Conservation (phyloP, 768 basidiomycete genomes). For the Trametes coccinea region DNA sequence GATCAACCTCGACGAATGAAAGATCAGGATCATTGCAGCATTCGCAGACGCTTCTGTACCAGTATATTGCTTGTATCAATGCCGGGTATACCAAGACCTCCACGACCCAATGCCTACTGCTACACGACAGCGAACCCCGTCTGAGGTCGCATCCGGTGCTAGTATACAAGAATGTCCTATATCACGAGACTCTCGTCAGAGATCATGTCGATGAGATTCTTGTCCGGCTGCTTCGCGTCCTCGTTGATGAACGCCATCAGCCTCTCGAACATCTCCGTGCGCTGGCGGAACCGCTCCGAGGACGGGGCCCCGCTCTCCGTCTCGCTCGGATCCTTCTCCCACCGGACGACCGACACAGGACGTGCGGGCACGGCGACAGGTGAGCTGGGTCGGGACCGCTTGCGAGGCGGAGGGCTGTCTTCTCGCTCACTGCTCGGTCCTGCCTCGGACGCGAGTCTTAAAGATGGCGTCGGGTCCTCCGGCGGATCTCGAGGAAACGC, state of each 20-base stretch:
- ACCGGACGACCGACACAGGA: slow-evolving; percentile 4
- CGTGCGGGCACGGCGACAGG: neutral
- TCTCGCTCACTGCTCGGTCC: slow-evolving; percentile 29
- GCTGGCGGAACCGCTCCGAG: slow-evolving; percentile 56
- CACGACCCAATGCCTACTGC: neutral
- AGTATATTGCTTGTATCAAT: slow-evolving; percentile 8
- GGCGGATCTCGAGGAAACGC: slow-evolving; percentile 9
- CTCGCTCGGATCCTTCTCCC: slow-evolving; percentile 33
- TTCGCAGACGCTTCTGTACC: neutral
- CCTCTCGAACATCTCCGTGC: slow-evolving; percentile 69
- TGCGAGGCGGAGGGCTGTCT: slow-evolving; percentile 28
- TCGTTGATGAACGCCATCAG: slow-evolving; percentile 64
- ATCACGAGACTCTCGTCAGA: slow-evolving; percentile 33
- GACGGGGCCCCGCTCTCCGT: slow-evolving; percentile 34
- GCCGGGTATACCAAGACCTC: slow-evolving; percentile 1
- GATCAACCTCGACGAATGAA: slow-evolving; percentile 86
- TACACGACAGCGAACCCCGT: neutral
- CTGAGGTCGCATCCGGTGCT: neutral
- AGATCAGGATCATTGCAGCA: neutral
- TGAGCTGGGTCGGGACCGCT: slow-evolving; percentile 41
- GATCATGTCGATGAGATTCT: slow-evolving; percentile 63
- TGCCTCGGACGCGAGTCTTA: slow-evolving; percentile 4
- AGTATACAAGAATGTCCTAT: neutral
- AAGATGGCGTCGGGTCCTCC: neutral
- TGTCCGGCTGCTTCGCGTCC: slow-evolving; percentile 65